Conservation (phyloP, 805 yeast species). For the Kluyveromyces siamensis region DNA sequence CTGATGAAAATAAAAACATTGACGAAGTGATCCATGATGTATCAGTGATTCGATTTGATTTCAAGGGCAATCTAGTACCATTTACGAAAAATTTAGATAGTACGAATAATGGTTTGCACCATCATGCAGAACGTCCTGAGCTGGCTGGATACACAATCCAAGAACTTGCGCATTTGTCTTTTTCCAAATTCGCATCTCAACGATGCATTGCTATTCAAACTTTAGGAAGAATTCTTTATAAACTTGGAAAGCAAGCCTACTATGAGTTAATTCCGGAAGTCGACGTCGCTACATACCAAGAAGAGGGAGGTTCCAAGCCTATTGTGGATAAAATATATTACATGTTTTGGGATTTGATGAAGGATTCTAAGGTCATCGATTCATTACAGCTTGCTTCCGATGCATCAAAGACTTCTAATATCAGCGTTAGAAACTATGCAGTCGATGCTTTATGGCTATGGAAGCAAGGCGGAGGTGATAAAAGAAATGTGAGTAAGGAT, state of each 20-base stretch:
- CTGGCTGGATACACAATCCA: conserved; percentile 86
- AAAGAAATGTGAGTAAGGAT: conserved; percentile 7
- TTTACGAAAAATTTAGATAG: conserved; percentile 44
- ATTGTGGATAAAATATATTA: conserved; percentile 31
- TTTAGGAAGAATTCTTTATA: conserved; percentile 77
- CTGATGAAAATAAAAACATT: conserved; percentile 28
- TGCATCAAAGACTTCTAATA: conserved; percentile 49
- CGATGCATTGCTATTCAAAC: conserved; percentile 80
- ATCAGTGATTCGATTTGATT: conserved; percentile 76
- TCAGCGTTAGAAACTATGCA: conserved; percentile 76
- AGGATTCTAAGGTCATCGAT: conserved; percentile 53
- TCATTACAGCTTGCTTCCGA: conserved; percentile 60
- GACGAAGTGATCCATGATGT: conserved; percentile 35
- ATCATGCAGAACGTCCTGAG: conserved; percentile 81
- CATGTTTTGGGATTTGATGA: conserved; percentile 63
- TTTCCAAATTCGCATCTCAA: conserved; percentile 79
- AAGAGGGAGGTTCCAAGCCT: conserved; percentile 31
- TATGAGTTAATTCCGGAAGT: conserved; percentile 43
- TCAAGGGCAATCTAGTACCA: conserved; percentile 67
- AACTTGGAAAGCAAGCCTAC: conserved; percentile 56
- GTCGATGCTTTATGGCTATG: conserved; percentile 88
- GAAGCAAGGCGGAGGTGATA: conserved; percentile 44
- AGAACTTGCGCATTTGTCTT: conserved; percentile 69
- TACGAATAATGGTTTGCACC: conserved; percentile 68
- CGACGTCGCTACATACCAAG: conserved; percentile 30